Evolutionary conservation across 1,139 yeast species (phyloP).

Genomic region (Blastobotrys apis): DNA sequence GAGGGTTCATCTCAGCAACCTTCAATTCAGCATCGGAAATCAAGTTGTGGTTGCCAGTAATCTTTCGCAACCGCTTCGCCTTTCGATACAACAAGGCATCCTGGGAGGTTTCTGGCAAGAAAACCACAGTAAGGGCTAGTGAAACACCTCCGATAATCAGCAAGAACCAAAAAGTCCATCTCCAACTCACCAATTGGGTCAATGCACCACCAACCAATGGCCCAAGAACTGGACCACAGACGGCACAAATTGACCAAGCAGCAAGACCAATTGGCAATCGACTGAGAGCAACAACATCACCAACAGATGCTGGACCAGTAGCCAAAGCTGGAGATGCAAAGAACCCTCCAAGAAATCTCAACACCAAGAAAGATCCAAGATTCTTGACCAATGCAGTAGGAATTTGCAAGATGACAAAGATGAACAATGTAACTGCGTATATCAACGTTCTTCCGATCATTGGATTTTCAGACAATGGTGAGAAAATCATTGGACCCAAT

Average conservation of each 20-base stretch:
- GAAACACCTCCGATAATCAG: conserved; percentile 39
- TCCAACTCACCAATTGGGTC: conserved; percentile 23
- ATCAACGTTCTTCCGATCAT: conserved; percentile 51
- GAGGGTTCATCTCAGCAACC: not conserved
- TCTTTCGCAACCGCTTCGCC: conserved; percentile 44
- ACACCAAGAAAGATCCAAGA: conserved; percentile 47
- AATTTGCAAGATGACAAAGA: conserved; percentile 55
- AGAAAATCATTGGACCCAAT: conserved; percentile 49
- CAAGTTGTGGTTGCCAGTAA: conserved; percentile 30
- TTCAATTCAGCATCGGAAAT: not conserved
- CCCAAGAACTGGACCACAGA: conserved; percentile 60
- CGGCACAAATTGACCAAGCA: conserved; percentile 51
- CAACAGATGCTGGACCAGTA: conserved; percentile 79
- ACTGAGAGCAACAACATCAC: conserved; percentile 43
- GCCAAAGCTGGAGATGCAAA: conserved; percentile 82
- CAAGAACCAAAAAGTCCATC: conserved; percentile 46
- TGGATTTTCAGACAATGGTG: conserved; percentile 53
- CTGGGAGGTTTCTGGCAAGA: conserved; percentile 50
- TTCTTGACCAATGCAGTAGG: conserved; percentile 45
- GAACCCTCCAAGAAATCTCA: conserved; percentile 75
- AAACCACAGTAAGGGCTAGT: conserved; percentile 35
- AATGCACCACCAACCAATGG: conserved; percentile 66
- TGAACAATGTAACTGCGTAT: conserved; percentile 49
- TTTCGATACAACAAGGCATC: conserved; percentile 44
- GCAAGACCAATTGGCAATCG: conserved; percentile 42